Conservation (phyloP, 805 yeast genomes). For the Ogataea trehaloabstinens region DNA sequence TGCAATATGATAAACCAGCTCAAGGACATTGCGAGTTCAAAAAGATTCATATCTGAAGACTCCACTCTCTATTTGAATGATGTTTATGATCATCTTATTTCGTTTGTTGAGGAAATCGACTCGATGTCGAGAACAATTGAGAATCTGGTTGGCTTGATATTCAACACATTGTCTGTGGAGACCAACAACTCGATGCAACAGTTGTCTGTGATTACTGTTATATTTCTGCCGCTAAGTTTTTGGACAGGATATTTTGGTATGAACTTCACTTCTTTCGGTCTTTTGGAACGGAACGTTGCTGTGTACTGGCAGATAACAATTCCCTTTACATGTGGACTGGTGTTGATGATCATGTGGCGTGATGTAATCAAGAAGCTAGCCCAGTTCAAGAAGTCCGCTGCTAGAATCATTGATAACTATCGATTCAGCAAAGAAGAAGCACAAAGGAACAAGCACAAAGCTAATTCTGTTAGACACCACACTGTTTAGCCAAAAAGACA, state of each 20-base stretch:
- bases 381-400: conserved; percentile 5
- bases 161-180: conserved; percentile 56
- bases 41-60: conserved; percentile 36
- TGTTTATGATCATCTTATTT: conserved; percentile 53
- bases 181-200: conserved; percentile 54
- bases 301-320: conserved; percentile 49
- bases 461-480: too few relatives aligned
- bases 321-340: conserved; percentile 38
- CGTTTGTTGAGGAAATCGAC: conserved; percentile 52
- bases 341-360: conserved; percentile 36
- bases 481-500: too few relatives aligned
- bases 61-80: conserved; percentile 51
- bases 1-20: conserved; percentile 46
- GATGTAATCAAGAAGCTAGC: conserved; percentile 10
- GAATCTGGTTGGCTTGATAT: conserved; percentile 49
- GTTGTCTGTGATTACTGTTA: conserved; percentile 54
- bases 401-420: conserved; percentile 9
- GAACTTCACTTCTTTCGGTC: conserved; percentile 46
- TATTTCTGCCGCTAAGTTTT: conserved; percentile 57
- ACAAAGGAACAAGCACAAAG: background rate
- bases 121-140: conserved; percentile 52
- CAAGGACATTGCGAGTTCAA: conserved; percentile 35
- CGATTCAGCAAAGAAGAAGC: conserved; percentile 2
- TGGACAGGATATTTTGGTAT: conserved; percentile 63
- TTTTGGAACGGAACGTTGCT: conserved; percentile 36